These are phyloP conservation scores for Starmerella etchellsii DNA, from an alignment of 805 yeast genomes.

Conservation along the genomic window DNA sequence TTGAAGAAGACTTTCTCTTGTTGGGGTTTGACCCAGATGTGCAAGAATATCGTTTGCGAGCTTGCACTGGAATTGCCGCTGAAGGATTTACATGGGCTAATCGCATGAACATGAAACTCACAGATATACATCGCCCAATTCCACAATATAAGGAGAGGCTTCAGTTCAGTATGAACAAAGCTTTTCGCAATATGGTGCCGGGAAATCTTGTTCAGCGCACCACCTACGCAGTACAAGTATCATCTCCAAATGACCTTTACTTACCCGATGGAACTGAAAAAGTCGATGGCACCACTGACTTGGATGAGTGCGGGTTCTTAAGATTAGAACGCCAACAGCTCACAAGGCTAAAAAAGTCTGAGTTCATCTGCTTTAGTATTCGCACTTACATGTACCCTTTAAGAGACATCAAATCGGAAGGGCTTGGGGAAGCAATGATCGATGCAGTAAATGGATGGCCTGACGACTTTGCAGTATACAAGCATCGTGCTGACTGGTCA, in stretches of 20 bases:
- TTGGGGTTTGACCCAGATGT: slow-evolving; percentile 34
- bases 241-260: slow-evolving; percentile 37
- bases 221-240: slow-evolving; percentile 55
- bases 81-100: slow-evolving; percentile 57
- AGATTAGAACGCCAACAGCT: slow-evolving; percentile 49
- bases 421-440: slow-evolving; percentile 37
- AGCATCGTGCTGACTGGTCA: slow-evolving; percentile 53
- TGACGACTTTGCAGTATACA: slow-evolving; percentile 45
- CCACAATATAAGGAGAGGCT: slow-evolving; percentile 50
- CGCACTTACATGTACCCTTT: slow-evolving; percentile 47
- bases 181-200: slow-evolving; percentile 43
- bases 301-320: slow-evolving; percentile 29
- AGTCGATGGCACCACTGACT: background rate
- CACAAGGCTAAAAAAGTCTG: slow-evolving; percentile 40
- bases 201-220: slow-evolving; percentile 46
- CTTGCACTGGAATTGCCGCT: slow-evolving; percentile 50
- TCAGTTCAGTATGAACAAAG: slow-evolving; percentile 51
- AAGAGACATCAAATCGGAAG: slow-evolving; percentile 34
- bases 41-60: slow-evolving; percentile 37
- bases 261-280: slow-evolving; percentile 31
- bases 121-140: slow-evolving; percentile 56
- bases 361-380: slow-evolving; percentile 38
- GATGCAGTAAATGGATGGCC: slow-evolving; percentile 57
- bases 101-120: slow-evolving; percentile 41
- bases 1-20: slow-evolving; percentile 55